Conservation (phyloP, 148 eudicot genomes). For the Silene conica region DNA sequence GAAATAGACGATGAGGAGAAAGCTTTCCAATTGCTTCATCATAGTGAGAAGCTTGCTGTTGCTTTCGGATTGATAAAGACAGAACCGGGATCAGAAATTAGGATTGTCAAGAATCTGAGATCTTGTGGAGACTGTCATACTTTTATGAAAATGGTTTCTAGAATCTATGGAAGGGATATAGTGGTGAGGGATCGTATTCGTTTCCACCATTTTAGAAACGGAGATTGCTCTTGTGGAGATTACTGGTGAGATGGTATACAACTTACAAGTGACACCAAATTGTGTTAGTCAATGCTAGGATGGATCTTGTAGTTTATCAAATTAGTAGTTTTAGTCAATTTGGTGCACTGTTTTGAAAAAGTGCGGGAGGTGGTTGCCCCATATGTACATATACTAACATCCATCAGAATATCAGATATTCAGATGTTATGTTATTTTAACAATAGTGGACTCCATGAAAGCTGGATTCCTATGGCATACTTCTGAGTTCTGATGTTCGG, state of each 20-base stretch:
- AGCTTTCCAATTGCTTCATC: slow-evolving; percentile 44
- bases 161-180: slow-evolving; percentile 35
- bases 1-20: slow-evolving; percentile 49
- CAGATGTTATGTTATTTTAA: no score
- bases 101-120: slow-evolving; percentile 48
- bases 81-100: slow-evolving; percentile 28
- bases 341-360: background rate
- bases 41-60: slow-evolving; percentile 54
- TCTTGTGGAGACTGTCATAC: slow-evolving; percentile 50
- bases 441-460: no score
- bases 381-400: no score
- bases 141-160: slow-evolving; percentile 43
- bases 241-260: slow-evolving; percentile 32
- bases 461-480: no score
- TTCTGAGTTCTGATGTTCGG: no score
- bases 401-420: no score
- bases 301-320: background rate
- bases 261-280: background rate
- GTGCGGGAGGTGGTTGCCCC: background rate
- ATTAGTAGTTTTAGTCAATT: background rate
- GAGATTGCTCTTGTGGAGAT: slow-evolving; percentile 45
- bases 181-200: slow-evolving; percentile 49
- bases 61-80: slow-evolving; percentile 41
- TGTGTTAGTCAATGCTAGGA: background rate
- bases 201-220: slow-evolving; percentile 45